Evolutionary conservation across 2,329 filamentous ascomycete genomes (phyloP).

Genomic region (Penicillium sp.): DNA sequence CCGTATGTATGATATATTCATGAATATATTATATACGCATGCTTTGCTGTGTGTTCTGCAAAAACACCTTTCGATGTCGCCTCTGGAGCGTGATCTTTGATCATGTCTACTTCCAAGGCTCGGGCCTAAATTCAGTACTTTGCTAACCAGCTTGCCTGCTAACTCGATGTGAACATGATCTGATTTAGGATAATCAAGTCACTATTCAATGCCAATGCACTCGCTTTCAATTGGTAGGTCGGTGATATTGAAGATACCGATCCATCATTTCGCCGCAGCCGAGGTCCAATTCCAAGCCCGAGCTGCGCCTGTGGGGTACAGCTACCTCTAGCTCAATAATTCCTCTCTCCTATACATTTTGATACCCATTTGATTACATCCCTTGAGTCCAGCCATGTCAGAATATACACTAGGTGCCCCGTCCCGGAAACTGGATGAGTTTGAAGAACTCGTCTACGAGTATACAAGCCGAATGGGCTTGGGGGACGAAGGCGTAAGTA

Average conservation of each 20-base stretch:
- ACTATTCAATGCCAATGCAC: no score
- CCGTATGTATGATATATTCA: no score
- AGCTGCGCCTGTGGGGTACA: constrained; percentile 9
- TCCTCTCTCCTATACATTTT: neutral
- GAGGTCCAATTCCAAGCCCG: constrained; percentile 18
- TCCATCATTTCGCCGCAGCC: constrained; percentile 8
- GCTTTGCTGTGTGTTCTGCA: no score
- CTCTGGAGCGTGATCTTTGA: no score
- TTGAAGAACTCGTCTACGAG: constrained; percentile 34
- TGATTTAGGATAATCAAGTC: no score
- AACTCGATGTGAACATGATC: no score
- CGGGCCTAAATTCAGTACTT: no score
- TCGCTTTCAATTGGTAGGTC: neutral
- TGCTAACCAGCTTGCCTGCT: no score
- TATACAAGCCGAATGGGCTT: constrained; percentile 25
- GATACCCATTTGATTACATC: neutral
- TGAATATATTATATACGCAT: no score
- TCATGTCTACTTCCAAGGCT: no score
- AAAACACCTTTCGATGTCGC: neutral
- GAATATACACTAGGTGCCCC: constrained; percentile 20
- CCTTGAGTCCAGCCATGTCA: constrained; percentile 12
- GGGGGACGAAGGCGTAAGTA: constrained; percentile 22
- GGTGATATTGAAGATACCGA: neutral
- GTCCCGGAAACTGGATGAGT: constrained; percentile 31
- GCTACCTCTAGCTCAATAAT: neutral